These are phyloP conservation scores for Fusarium sterilihyphosum DNA, from an alignment of 2,329 filamentous ascomycete species.

Conservation along the genomic window DNA sequence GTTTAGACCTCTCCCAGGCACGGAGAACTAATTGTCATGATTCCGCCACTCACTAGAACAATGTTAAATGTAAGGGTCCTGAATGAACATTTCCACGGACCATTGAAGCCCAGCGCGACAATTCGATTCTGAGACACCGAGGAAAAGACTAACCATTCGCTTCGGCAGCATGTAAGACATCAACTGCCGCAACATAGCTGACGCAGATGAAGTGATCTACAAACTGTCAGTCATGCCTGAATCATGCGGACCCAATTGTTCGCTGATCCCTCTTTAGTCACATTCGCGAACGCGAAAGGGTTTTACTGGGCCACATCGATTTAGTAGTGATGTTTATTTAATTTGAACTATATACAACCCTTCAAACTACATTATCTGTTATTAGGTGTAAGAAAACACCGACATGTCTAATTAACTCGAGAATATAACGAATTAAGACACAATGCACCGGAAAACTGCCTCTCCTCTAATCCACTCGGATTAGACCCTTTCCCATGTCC, in stretches of 20 bases:
- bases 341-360: too few species aligned
- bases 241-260: background rate
- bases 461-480: rapidly evolving
- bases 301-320: too few species aligned
- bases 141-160: background rate
- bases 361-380: too few species aligned
- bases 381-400: rapidly evolving
- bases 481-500: rapidly evolving
- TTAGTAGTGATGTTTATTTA: too few species aligned
- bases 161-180: background rate
- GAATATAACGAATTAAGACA: rapidly evolving
- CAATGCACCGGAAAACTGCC: rapidly evolving
- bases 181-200: background rate
- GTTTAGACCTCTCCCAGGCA: background rate
- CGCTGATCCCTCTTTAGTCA: background rate
- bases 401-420: background rate
- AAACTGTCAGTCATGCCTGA: background rate
- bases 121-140: background rate
- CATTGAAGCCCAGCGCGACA: too few species aligned
- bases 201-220: background rate
- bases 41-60: too few species aligned
- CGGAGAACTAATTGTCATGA: background rate
- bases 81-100: too few species aligned
- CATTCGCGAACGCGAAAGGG: background rate
- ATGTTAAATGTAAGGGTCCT: too few species aligned